Evolutionary conservation across 306 rosid genomes (phyloP), one percentile per base, ranked within the genome.

Genomic region (Myrica gale): DNA sequence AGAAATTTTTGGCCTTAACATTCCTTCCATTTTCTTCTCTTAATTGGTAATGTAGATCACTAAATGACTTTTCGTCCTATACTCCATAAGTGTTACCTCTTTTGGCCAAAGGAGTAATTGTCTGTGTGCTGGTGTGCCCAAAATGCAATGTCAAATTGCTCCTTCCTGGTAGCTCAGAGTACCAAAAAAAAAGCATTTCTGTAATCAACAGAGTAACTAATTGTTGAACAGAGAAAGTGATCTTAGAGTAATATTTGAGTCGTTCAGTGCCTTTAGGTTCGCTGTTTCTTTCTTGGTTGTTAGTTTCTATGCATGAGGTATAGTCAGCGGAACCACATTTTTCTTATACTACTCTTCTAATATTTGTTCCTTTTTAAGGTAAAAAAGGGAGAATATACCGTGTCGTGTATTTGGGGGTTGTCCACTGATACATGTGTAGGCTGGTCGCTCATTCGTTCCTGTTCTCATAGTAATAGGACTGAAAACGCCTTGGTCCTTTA

Each of bases 1-100:
- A 39, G 63, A 66, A 72, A 81, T 41, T 56, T 58, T 32, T 32
- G 55, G 53, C 61, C 71, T 23, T 13, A 37, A 54, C 0, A 42
- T 61, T 80, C 46, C 21, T 44, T 15, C 12, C 13, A 32, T 16
- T 6, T 32, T 32, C 3, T 32, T 32, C 37, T 7, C 39, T 50
- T 1, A 39, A 15, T 44, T 51, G 20, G 26, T 26, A 52, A 69
- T 9, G 37, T 32, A 7, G 79, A 32, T 53, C 17, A 51, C 56
- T 48, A 10, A 5, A 41, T 46, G 41, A 41, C 12, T 26, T 48
- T 5, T 12, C 16, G 54, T 66, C 20, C 37, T 32, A 32, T 32
- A 32, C 37, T 32, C 74, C 26, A 21, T 13, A 58, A 58, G 23
- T 58, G 23, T 58, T 21, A 9, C 20, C 46, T 20, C 16, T 68